These are phyloP conservation scores for Mycena crocata DNA, from an alignment of 768 basidiomycete species.

Conservation along the genomic window DNA sequence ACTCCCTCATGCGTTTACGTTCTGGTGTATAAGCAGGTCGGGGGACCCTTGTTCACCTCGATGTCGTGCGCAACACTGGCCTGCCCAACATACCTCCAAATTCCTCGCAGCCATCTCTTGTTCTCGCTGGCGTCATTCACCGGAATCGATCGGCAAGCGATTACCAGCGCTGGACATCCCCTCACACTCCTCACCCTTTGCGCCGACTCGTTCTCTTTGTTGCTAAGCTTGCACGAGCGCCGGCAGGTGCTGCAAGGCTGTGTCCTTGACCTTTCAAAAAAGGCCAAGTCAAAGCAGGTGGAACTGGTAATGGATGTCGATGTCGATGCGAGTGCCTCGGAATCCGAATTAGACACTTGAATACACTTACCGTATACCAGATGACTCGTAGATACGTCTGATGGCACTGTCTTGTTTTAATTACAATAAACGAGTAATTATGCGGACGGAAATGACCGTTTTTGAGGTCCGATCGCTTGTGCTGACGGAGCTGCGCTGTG, in stretches of 20 bases:
- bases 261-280: neutral
- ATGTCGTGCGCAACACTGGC: constrained; percentile 25
- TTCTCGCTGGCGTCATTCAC: constrained; percentile 22
- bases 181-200: neutral
- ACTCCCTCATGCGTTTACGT: constrained; percentile 23
- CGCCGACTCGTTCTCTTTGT: neutral
- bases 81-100: constrained; percentile 30
- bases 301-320: neutral
- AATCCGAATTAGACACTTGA: too few relatives aligned
- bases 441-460: neutral
- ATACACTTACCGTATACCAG: too few relatives aligned
- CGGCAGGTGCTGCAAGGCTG: neutral
- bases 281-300: neutral
- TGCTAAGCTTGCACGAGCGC: neutral
- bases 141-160: neutral
- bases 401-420: neutral
- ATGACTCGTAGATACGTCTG: too few relatives aligned
- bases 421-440: neutral
- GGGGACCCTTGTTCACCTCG: constrained; percentile 18
- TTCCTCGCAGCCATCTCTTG: constrained; percentile 32
- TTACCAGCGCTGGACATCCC: neutral
- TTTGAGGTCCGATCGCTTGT: neutral
- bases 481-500: neutral
- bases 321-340: neutral
- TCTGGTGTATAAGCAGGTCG: neutral